phyloP scores from a whole-genome alignment of 805 yeast genomes.

The Teunomyces tritomae region DNA sequence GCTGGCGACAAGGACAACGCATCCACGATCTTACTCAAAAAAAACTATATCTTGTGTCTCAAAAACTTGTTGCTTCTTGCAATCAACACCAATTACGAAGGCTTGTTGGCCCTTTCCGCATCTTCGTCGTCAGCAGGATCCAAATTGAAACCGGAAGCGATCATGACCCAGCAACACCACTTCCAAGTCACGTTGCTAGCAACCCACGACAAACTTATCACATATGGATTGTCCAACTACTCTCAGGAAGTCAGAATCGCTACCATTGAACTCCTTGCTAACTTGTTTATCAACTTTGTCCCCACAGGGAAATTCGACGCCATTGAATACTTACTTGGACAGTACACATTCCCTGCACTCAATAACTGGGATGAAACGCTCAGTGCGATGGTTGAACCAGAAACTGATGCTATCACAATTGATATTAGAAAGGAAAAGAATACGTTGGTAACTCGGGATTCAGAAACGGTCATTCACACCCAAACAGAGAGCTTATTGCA shows the following conservation, averaged over 20 bases:
- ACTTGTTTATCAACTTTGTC: constrained; percentile 34
- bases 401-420: constrained; percentile 15
- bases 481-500: constrained; percentile 18
- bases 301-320: constrained; percentile 38
- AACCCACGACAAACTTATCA: constrained; percentile 28
- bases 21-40: constrained; percentile 25
- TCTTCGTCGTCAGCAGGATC: constrained; percentile 34
- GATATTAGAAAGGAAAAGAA: constrained; percentile 20
- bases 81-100: constrained; percentile 36
- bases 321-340: constrained; percentile 30
- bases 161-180: constrained; percentile 39
- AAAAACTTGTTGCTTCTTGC: constrained; percentile 33
- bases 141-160: constrained; percentile 40
- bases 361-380: constrained; percentile 30
- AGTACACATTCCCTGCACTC: constrained; percentile 29
- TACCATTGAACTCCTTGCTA: constrained; percentile 33
- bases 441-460: constrained; percentile 21
- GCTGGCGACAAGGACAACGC: constrained; percentile 11
- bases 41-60: constrained; percentile 30
- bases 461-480: constrained; percentile 22
- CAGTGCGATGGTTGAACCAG: constrained; percentile 16
- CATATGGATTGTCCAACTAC: constrained; percentile 29
- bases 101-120: constrained; percentile 32
- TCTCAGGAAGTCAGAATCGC: constrained; percentile 37
- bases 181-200: constrained; percentile 30